Evolutionary conservation across 139 green algal genomes (phyloP), one percentile per base, ranked within the genome.

Genomic region (Chlorella sorokiniana): DNA sequence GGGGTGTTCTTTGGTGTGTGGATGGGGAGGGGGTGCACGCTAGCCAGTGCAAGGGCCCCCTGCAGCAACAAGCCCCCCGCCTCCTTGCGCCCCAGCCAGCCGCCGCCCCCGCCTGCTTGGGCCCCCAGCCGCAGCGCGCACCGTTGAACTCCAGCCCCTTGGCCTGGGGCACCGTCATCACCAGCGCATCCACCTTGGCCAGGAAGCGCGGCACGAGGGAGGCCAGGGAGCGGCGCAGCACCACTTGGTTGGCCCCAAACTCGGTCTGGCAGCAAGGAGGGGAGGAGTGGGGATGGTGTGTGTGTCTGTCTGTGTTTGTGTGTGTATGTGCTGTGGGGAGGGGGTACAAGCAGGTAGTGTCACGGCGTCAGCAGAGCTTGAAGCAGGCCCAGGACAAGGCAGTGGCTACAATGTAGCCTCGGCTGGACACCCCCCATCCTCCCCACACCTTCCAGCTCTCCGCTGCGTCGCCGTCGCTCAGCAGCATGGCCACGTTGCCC

Each of bases 231-330:
- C 91, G 88, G 16, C 94, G 88, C 79, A 96, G 87, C 65, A 96
- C 91, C 35, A 93, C 92, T 82, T 96, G 92, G 76, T 94, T 89
- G 25, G 92, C 92, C 29, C 93, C 92, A 86, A 96, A 96, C 77
- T 96, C 92, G 11, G 93, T 87, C 88, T 94, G 88, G 56, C 18
- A 65, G 56, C 56, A 65, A n/a, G n/a, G 56, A 6, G n/a, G 56
- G 18, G 22, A 65, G 23, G n/a, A 16, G 48, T 56, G 48, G 16
- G 48, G 48, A 11, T 25, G 48, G 14, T 11, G 48, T 56, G 48
- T 56, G 48, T 11, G 11, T 11, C 11, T 11, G 16, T 11, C 14
- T 16, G 16, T 56, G 48, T 16, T 11, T n/a, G n/a, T n/a, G n/a
- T n/a, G n/a, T n/a, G n/a, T n/a, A n/a, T n/a, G n/a, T n/a, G n/a